Evolutionary conservation across 2,329 filamentous ascomycete genomes (phyloP), one percentile per base, ranked within the genome.

Genomic region (Pseudogymnoascus sp.): DNA sequence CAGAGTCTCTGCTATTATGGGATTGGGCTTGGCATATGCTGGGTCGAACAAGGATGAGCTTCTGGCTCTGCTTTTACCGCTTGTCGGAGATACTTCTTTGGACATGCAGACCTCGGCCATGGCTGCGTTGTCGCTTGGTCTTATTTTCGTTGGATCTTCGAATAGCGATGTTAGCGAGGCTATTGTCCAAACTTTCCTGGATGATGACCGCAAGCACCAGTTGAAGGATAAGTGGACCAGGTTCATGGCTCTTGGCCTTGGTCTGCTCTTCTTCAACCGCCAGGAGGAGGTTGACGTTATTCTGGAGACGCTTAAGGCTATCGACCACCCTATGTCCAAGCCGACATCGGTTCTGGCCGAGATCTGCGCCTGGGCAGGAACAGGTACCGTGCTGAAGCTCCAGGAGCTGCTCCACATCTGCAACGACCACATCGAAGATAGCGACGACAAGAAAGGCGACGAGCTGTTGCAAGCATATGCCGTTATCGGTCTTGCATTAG

Each of bases 201-300:
- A 99, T 69, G 93, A 98, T 65, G 93, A 98, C 66, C 87, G 93
- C 64, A 89, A 90, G 78, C 88, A 85, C 72, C 93, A 96, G 75
- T 81, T 99, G 66, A 97, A 96, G 70, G 92, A 98, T 78, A 99
- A 98, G 79, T 99, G 95, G 95, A 95, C 93, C 34, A 88, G 95
- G 16, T 99, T 99, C 79, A 89, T 99, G 80, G 93, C 91, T 19
- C 87, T 99, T 45, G 95, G 95, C 68, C 83, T 99, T 67, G 95
- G 93, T 1, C 83, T 99, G 25, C 82, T 99, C 28, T 99, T 92
- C 83, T 98, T 99, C 71, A 95, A 95, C 41, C 89, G 92, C 68
- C 95, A 99, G 77, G 95, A 99, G 76, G 93, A 98, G 76, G 95
- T 98, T n/a, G 95, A 99, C 72, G 93, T 98, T 65, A 93, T 98